These are phyloP conservation scores for Ichthyophonus hoferi DNA, from an alignment of 208 protist genomes.

Conservation along the genomic window DNA sequence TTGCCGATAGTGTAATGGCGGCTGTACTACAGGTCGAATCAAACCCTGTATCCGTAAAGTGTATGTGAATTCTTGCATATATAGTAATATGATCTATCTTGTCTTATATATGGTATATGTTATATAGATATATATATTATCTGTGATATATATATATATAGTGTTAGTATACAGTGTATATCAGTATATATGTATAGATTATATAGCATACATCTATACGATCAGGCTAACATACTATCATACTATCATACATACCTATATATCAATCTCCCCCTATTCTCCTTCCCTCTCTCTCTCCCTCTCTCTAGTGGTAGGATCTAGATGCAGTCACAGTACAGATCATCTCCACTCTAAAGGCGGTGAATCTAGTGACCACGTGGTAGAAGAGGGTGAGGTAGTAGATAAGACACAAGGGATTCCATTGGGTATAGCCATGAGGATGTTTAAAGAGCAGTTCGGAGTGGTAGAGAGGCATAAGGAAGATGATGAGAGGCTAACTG, in stretches of 20 bases:
- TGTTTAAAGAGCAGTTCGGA: neutral
- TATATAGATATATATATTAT: neutral
- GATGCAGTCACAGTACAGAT: neutral
- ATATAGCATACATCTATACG: neutral
- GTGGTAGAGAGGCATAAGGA: neutral
- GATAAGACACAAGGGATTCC: neutral
- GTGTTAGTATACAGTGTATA: too few species aligned
- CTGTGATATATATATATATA: neutral
- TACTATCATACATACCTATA: neutral
- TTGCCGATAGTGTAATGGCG: slow-evolving; percentile 14
- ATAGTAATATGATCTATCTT: neutral
- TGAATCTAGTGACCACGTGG: neutral
- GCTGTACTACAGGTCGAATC: slow-evolving; percentile 20
- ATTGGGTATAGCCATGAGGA: neutral
- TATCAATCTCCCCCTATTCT: neutral
- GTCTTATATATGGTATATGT: neutral
- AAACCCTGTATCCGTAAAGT: neutral
- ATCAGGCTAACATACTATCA: neutral
- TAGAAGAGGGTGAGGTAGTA: neutral
- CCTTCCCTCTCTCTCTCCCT: neutral
- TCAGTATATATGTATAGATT: neutral
- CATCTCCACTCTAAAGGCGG: neutral
- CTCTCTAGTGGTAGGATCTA: neutral
- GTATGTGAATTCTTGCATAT: neutral
- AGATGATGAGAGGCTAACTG: neutral